These are phyloP conservation scores for Epichloe bromicola DNA, from an alignment of 2,329 filamentous ascomycete genomes.

Conservation along the genomic window DNA sequence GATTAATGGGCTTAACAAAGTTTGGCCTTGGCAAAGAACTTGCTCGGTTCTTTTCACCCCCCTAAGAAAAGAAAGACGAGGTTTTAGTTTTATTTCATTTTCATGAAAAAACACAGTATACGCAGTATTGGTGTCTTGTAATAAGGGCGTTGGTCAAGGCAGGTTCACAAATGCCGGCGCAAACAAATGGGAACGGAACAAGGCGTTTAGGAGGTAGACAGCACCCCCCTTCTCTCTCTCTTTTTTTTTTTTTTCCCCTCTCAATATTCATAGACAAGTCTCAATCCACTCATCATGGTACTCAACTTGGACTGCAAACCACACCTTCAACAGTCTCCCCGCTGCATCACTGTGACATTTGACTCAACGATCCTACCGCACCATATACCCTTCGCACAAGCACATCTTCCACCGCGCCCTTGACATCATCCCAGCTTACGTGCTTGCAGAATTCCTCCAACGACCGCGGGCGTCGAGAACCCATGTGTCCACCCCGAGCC, in stretches of 20 bases:
- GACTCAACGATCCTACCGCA: constrained; percentile 12
- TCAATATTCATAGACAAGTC: neutral
- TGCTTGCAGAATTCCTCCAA: constrained; percentile 21
- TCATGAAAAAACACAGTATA: neutral
- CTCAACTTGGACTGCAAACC: neutral
- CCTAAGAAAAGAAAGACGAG: too few species aligned
- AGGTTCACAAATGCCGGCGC: too few species aligned
- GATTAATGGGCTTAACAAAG: constrained; percentile 16
- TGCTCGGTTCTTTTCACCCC: too few species aligned
- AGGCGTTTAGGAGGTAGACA: neutral
- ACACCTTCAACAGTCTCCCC: neutral
- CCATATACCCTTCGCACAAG: constrained; percentile 14
- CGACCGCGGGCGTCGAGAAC: constrained; percentile 10
- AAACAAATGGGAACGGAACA: neutral
- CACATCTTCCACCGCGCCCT: constrained; percentile 17
- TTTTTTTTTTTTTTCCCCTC: neutral
- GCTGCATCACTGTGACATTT: neutral
- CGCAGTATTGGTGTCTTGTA: too few species aligned
- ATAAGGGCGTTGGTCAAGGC: too few species aligned
- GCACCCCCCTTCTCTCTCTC: too few species aligned
- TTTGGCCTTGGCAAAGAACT: too few species aligned
- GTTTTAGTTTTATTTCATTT: neutral
- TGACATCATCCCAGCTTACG: constrained; percentile 22
- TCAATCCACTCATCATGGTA: neutral
- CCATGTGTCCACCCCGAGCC: constrained; percentile 1